phyloP scores from a whole-genome alignment of 176 grass and related monocot species.

The Zoysia pacifica region DNA sequence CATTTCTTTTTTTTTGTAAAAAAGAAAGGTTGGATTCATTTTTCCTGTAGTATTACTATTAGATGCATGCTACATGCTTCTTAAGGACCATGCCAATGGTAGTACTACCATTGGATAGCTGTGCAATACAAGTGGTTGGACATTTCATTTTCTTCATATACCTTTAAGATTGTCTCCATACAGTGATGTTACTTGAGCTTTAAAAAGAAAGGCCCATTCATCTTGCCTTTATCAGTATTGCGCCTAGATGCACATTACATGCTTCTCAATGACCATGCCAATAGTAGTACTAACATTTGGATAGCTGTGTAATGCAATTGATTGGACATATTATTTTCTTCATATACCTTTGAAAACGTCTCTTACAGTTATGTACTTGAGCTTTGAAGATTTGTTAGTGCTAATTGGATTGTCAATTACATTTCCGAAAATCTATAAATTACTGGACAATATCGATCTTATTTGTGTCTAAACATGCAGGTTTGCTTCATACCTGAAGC shows the following conservation, averaged over 20 bases:
- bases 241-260: neutral
- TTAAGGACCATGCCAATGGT: neutral
- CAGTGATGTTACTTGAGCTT: neutral
- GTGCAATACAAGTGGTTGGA: neutral
- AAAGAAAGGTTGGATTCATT: neutral
- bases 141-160: neutral
- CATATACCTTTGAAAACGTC: neutral
- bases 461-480: slow-evolving; percentile 38
- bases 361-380: neutral
- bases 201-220: neutral
- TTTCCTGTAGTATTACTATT: neutral
- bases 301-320: slow-evolving; percentile 7
- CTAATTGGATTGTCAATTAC: slow-evolving; percentile 2
- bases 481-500: slow-evolving; percentile 44
- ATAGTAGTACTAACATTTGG: slow-evolving; percentile 3
- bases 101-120: slow-evolving; percentile 17
- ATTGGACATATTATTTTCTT: neutral
- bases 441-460: slow-evolving; percentile 22
- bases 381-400: neutral
- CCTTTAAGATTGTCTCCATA: neutral
- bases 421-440: neutral
- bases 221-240: neutral
- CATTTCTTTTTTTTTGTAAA: neutral
- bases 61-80: neutral
- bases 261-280: slow-evolving; percentile 2